Base-by-base conservation (phyloP, 2,329 filamentous ascomycete species). In the Seiridium cupressi region DNA sequence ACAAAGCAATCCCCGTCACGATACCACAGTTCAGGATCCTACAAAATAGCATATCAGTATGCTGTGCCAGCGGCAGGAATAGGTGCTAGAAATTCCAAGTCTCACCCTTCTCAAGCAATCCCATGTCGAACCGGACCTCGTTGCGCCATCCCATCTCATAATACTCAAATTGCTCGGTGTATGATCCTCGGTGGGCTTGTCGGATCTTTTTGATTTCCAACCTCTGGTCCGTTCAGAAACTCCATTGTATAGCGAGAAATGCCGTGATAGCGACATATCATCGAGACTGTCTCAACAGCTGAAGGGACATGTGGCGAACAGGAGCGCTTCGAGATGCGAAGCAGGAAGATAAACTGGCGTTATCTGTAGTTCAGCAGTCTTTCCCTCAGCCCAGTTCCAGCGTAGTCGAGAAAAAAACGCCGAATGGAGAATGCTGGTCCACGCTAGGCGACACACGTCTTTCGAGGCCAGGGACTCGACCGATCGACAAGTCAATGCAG, bases 21-120 rank as follows among this genome's bases (percentile, higher is more conserved):
- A 62, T 82, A 80, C 88, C 88, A 93, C 3, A 94, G 77, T 64
- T 92, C 90, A 2, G 84, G 78, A 65, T 93, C 90, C 90, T 93
- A 42, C 44, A 9, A 44, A 38, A 8, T 32, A 63, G n/a, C 51
- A n/a, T 51, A 18, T 48, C 42, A 48, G n/a, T 11, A 49, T 51
- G 11, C 10, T n/a, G 34, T 31, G 26, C 26, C 8, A 8, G n/a
- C 8, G 8, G 4, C 35, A 51, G 42, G 36, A n/a, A 7, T 31
- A 42, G 11, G 35, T 26, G 13, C 5, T 34, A 4, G 31, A 40
- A 18, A 1, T 35, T 46, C 26, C n/a, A 18, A 18, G 5, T 72
- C 79, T 69, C 69, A 84, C 82, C 69, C 76, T 77, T 66, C 75
- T 75, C 46, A 84, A 65, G 40, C 72, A 74, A 58, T 84, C 77